Evolutionary conservation across 805 yeast species (phyloP).

Genomic region (Candida ovalis): DNA sequence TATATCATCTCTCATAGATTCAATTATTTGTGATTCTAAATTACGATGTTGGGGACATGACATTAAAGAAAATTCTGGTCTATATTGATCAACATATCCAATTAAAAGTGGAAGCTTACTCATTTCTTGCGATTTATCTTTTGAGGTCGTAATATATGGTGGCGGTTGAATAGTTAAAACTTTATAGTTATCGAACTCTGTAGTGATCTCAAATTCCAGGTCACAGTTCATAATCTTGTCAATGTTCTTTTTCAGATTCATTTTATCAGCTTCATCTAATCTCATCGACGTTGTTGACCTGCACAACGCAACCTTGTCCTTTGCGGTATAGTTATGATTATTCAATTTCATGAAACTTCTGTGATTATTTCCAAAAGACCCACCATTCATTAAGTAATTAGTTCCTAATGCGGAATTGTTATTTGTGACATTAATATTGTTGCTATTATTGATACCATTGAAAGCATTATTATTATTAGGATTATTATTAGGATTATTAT

Average conservation of each 20-base stretch:
- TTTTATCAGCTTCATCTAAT: slow-evolving; percentile 1
- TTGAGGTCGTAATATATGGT: slow-evolving; percentile 1
- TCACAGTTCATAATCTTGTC: slow-evolving; percentile 13
- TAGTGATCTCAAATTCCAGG: slow-evolving; percentile 1
- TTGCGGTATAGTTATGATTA: slow-evolving; percentile 1
- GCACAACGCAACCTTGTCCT: slow-evolving; percentile 6
- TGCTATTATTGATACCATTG: not conserved
- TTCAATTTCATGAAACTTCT: not conserved
- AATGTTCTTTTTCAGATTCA: slow-evolving; percentile 10
- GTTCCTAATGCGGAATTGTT: no score
- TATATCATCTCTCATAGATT: slow-evolving; percentile 47
- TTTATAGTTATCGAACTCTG: slow-evolving; percentile 1
- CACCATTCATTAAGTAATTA: not conserved
- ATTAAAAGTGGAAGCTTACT: slow-evolving; percentile 24
- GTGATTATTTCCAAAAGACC: not conserved
- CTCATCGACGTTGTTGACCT: slow-evolving; percentile 12
- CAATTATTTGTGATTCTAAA: slow-evolving; percentile 40
- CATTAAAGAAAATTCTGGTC: slow-evolving; percentile 49
- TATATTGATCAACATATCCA: slow-evolving; percentile 44
- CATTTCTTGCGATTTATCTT: not conserved
- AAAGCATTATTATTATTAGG: not conserved
- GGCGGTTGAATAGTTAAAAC: not conserved
- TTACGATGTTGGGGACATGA: slow-evolving; percentile 46
- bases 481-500: not conserved
- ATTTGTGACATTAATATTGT: no score